Percentiles rank a stretch among this genome's conserved stretches.
phyloP scores from a whole-genome alignment of 345 rosid species.

The Corymbia maculata region DNA sequence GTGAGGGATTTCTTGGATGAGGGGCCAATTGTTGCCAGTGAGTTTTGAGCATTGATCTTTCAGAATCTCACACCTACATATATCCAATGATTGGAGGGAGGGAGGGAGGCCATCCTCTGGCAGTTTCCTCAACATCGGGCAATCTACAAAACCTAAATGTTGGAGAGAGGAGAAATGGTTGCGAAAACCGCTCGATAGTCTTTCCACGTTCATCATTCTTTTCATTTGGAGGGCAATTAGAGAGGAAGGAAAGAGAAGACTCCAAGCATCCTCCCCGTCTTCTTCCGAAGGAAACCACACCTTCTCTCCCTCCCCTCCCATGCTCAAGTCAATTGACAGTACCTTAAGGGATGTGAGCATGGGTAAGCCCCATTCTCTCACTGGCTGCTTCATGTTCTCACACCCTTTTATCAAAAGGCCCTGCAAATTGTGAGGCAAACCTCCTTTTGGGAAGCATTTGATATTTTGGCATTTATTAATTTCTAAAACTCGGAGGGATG shows the following conservation, averaged over 20 bases:
- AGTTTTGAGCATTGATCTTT: background rate
- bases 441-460: background rate
- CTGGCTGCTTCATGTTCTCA: background rate
- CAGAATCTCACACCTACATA: fast-evolving
- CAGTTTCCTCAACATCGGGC: background rate
- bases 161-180: background rate
- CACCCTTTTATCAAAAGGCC: fast-evolving
- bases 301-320: background rate
- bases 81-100: fast-evolving
- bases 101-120: background rate
- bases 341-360: background rate
- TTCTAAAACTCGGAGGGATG: fast-evolving
- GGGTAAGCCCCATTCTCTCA: background rate
- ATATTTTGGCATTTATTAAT: background rate
- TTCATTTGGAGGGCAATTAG: fast-evolving
- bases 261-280: background rate
- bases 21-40: background rate
- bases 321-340: fast-evolving
- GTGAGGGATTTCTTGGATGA: background rate
- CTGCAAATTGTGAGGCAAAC: background rate
- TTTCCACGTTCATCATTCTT: background rate
- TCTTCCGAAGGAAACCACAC: background rate
- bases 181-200: background rate
- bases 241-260: background rate
- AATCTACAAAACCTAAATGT: fast-evolving